Evolutionary conservation across 805 yeast genomes (phyloP).

Genomic region (Candida palmyrensis): DNA sequence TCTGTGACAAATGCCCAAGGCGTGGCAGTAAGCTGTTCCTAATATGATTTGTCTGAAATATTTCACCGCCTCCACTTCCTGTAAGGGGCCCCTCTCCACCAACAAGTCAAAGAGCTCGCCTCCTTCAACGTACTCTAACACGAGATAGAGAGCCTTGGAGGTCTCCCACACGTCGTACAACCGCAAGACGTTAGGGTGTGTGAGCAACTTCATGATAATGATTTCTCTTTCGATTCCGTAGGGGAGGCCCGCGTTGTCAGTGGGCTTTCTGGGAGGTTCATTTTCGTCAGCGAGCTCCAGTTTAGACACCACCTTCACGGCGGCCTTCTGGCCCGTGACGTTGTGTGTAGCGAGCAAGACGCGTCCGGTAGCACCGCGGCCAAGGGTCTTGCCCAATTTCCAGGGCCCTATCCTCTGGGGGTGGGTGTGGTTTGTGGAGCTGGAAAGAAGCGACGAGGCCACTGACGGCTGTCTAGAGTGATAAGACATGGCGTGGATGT

Average conservation of each 20-base stretch:
- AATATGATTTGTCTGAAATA: slow-evolving; percentile 73
- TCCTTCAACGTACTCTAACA: slow-evolving; percentile 82
- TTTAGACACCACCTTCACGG: slow-evolving; percentile 78
- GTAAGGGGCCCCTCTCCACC: slow-evolving; percentile 64
- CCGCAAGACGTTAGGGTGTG: slow-evolving; percentile 91
- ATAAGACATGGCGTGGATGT: slow-evolving; percentile 18
- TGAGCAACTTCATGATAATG: slow-evolving; percentile 91
- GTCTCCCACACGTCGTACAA: slow-evolving; percentile 98
- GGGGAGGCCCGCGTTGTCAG: slow-evolving; percentile 53
- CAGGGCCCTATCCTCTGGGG: slow-evolving; percentile 71
- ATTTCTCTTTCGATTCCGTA: slow-evolving; percentile 97
- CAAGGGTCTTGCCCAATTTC: slow-evolving; percentile 73
- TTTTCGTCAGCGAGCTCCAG: slow-evolving; percentile 41
- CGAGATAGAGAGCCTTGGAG: slow-evolving; percentile 76
- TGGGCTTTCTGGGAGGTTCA: slow-evolving; percentile 13
- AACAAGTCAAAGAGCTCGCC: slow-evolving; percentile 77
- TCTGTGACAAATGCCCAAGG: slow-evolving; percentile 74
- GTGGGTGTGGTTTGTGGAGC: slow-evolving; percentile 39
- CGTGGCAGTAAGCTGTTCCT: slow-evolving; percentile 79
- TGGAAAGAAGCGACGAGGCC: slow-evolving; percentile 49
- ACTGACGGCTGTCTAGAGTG: slow-evolving; percentile 59
- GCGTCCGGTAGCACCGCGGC: slow-evolving; percentile 80
- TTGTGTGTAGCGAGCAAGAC: slow-evolving; percentile 71
- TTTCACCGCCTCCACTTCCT: slow-evolving; percentile 68
- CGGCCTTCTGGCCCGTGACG: slow-evolving; percentile 69